Base-by-base conservation (phyloP, 1,139 yeast genomes). In the Hansenula lynferdii region DNA sequence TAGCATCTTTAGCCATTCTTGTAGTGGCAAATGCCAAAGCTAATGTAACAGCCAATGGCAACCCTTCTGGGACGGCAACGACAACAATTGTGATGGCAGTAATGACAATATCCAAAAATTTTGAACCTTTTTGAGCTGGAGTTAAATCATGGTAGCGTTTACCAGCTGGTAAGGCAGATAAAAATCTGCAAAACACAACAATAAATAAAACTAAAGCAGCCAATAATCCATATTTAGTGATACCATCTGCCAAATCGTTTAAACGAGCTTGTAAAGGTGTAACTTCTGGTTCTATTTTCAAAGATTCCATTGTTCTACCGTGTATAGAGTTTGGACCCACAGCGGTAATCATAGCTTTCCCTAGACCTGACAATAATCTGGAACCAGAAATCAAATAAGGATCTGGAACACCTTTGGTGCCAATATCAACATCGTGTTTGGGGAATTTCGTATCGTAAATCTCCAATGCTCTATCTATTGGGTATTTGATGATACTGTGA, bases 11-110 rank as follows among this genome's bases (percentile, higher is more conserved):
- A 20, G 96, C 90, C 98, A 92, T 92, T 63, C 97, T 76, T 10
- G 96, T 90, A 4, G 98, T 92, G 3, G 98, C 98, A 68, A 92
- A 92, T 0, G 98, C 98, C 51, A 92, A 71, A 0, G 98, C 96
- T 37, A 92, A 70, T 1, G 98, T 92, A 19, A 92, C 98, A 0
- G 98, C 98, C 41, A 92, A 69, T 1, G 98, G 98, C 44, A 92
- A 73, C 41, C 98, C 98, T 66, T 94, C 99, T 3, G 99, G 99
- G 15, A 92, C 96, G 0, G 98, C 99, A 38, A 92, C 98, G 16
- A 92, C 98, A 30, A 92, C 80, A 51, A 92, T 77, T 1, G 98
- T 89, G 44, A 92, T 84, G 2, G 97, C 83, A 26, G 95, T 86
- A 54, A 92, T 94, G 49, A 94, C 70, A 43, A 92, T 85, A 54